Evolutionary conservation across 2,329 filamentous ascomycete species (phyloP), one percentile per base, ranked within the genome.

Genomic region (Colletotrichum acutatum): DNA sequence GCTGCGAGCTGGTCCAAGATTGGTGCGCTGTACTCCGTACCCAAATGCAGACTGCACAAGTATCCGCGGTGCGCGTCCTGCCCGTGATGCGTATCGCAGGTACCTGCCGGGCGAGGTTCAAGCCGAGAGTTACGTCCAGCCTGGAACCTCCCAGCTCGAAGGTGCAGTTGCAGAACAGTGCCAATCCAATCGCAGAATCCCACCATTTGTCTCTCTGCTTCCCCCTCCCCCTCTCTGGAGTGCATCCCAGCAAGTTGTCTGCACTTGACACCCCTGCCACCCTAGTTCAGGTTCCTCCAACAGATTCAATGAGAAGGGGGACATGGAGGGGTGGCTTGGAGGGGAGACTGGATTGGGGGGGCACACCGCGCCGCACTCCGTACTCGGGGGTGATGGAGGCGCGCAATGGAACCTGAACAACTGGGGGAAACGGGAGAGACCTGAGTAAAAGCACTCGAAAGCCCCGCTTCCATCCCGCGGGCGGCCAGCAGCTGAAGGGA

Each of bases 281-380:
- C 60, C 65, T 65, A 42, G 42, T 56, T 26, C 42, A 37, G 54
- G 60, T 66, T 72, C 60, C 66, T 61, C 66, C 70, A 69, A 72
- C 56, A 70, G 70, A 60, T 46, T 58, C 60, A 56, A 53, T 64
- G 56, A 30, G 54, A 70, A 65, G 60, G 66, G 63, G 65, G 37
- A n/a, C 42, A 59, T 69, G 69, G 69, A 65, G 70, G 70, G 70
- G 66, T 72, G 70, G 70, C 37, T 64, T 64, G 53, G 70, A 64
- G 60, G 46, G 60, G 66, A 32, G 24, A 32, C 52, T 58, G 58
- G 49, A 57, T 67, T 53, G 53, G 54, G 65, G 65, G 65, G 57
- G 22, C 34, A 53, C 68, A 53, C 68, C 68, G 61, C 68, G 57
- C 71, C 67, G 67, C 49, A 37, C 58, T 72, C 68, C 67, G 67